Percentiles rank a stretch among this genome's conserved stretches.
These are phyloP conservation scores for Baorangia bicolor DNA, from an alignment of 768 basidiomycete genomes.

Conservation along the genomic window DNA sequence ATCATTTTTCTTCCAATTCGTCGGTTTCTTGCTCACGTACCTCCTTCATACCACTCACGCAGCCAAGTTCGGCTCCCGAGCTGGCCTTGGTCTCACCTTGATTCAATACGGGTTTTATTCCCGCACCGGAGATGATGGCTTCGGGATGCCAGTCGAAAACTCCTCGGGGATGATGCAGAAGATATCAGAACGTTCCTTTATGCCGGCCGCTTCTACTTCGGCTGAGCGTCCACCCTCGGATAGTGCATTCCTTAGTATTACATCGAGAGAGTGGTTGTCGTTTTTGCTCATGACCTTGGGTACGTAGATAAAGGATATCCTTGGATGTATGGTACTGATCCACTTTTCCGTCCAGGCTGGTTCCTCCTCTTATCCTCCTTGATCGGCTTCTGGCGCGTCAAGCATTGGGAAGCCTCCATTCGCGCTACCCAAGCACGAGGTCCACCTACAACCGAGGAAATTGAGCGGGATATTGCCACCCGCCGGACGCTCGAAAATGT, in stretches of 20 bases:
- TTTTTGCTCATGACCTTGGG: conserved; percentile 91
- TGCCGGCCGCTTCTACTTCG: conserved; percentile 22
- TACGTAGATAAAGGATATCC: conserved; percentile 26
- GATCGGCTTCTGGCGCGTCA: conserved; percentile 80
- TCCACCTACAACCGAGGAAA: conserved; percentile 37
- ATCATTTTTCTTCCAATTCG: conserved; percentile 96
- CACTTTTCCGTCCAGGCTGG: conserved; percentile 60
- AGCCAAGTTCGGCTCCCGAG: conserved; percentile 89
- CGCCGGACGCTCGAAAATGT: conserved; percentile 50
- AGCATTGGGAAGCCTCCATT: conserved; percentile 78
- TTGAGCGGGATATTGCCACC: conserved; percentile 51
- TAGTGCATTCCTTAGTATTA: conserved; percentile 31
- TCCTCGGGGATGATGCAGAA: conserved; percentile 13
- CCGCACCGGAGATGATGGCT: conserved; percentile 37
- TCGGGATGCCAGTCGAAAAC: conserved; percentile 23
- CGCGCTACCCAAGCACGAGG: conserved; percentile 40
- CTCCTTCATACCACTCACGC: conserved; percentile 91
- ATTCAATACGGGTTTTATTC: conserved; percentile 91
- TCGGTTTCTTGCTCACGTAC: conserved; percentile 91
- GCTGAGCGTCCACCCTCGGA: conserved; percentile 22
- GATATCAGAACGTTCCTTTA: conserved; percentile 21
- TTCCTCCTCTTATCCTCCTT: conserved; percentile 84
- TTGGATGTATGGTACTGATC: not conserved
- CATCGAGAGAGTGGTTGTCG: conserved; percentile 84
- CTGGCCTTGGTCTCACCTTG: conserved; percentile 92